phyloP scores from a whole-genome alignment of 345 rosid genomes.

The Gossypium longicalyx region DNA sequence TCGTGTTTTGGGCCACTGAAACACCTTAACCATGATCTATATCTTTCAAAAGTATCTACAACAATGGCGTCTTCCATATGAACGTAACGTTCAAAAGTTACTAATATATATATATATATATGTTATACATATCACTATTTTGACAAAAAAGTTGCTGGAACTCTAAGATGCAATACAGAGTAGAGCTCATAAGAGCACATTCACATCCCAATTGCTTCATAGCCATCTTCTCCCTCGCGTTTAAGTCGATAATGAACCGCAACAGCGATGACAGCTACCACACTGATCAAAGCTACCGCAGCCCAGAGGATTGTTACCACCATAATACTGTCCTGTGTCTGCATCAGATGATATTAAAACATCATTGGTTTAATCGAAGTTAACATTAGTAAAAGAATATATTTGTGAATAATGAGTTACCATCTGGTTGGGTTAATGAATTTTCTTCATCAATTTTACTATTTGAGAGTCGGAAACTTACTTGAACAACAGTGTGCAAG shows the following conservation, averaged over 20 bases:
- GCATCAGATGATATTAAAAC: background rate
- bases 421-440: too few species aligned
- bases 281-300: conserved; percentile 25
- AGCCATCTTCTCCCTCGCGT: conserved; percentile 36
- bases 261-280: conserved; percentile 21
- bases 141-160: background rate
- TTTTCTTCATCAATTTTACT: background rate
- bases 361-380: background rate
- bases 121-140: too few species aligned
- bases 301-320: conserved; percentile 13
- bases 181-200: background rate
- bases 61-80: background rate
- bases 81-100: background rate
- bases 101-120: too few species aligned
- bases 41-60: too few species aligned
- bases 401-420: too few species aligned
- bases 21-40: too few species aligned
- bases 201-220: conserved; percentile 38
- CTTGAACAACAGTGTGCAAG: conserved; percentile 23
- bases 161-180: background rate
- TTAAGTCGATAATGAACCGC: conserved; percentile 25
- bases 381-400: too few species aligned
- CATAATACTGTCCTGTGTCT: conserved; percentile 21
- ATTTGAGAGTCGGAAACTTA: conserved; percentile 18
- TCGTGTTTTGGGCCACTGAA: too few species aligned